These are phyloP conservation scores for Brassica juncea DNA, from an alignment of 345 rosid genomes.

Conservation along the genomic window DNA sequence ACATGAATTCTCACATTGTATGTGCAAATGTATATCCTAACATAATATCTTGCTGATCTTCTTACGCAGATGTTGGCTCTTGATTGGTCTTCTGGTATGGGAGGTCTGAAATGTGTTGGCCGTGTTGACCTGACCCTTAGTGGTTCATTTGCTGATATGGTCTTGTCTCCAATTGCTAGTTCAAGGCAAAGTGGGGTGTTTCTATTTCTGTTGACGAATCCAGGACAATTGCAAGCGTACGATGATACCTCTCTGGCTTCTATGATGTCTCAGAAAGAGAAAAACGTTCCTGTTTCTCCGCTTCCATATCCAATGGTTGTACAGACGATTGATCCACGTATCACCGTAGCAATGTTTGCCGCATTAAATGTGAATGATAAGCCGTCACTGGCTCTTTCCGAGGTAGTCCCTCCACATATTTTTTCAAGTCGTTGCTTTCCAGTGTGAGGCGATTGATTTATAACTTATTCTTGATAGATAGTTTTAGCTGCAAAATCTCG, in stretches of 20 bases:
- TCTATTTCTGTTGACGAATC: slow-evolving; percentile 64
- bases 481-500: slow-evolving; percentile 57
- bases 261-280: slow-evolving; percentile 53
- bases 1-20: slow-evolving; percentile 21
- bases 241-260: slow-evolving; percentile 57
- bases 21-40: slow-evolving; percentile 23
- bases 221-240: slow-evolving; percentile 73
- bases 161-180: slow-evolving; percentile 57
- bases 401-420: slow-evolving; percentile 48
- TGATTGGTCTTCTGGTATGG: slow-evolving; percentile 71
- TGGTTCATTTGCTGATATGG: slow-evolving; percentile 86
- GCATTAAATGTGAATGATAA: slow-evolving; percentile 43
- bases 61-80: slow-evolving; percentile 63
- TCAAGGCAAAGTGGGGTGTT: slow-evolving; percentile 43
- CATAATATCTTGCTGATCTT: slow-evolving; percentile 29
- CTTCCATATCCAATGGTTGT: slow-evolving; percentile 56
- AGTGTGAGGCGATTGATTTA: slow-evolving; percentile 20
- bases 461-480: slow-evolving; percentile 50
- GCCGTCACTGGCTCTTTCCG: slow-evolving; percentile 50
- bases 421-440: slow-evolving; percentile 11
- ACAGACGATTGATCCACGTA: slow-evolving; percentile 59
- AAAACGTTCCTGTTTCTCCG: slow-evolving; percentile 47
- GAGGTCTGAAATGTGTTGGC: slow-evolving; percentile 59
- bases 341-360: slow-evolving; percentile 57
- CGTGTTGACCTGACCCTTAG: slow-evolving; percentile 67